Evolutionary conservation across 495 filamentous ascomycete genomes (phyloP).

Genomic region (Thozetella sp.): DNA sequence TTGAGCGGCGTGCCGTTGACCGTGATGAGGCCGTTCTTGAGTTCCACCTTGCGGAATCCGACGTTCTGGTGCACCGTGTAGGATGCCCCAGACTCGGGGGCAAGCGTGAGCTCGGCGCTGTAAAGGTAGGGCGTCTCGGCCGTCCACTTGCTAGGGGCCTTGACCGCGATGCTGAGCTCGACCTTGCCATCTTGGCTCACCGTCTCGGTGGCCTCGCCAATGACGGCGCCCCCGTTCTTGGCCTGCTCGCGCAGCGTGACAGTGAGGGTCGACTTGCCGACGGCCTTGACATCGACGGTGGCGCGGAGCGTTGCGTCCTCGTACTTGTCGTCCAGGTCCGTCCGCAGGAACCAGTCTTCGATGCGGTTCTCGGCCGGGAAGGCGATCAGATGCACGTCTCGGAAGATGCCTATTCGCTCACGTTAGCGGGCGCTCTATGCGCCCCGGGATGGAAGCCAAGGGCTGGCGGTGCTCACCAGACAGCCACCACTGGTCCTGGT

Average conservation of each 20-base stretch:
- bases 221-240: conserved; percentile 11
- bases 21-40: conserved; percentile 55
- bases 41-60: conserved; percentile 62
- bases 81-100: neutral
- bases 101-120: conserved; percentile 37
- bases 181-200: conserved; percentile 11
- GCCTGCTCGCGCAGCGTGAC: conserved; percentile 33
- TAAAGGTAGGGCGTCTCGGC: conserved; percentile 67
- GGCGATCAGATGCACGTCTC: conserved; percentile 63
- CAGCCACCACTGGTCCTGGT: conserved; percentile 63
- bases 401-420: conserved; percentile 53
- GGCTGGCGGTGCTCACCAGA: conserved; percentile 50
- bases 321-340: conserved; percentile 57
- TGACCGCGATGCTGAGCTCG: conserved; percentile 39
- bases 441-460: neutral
- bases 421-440: neutral
- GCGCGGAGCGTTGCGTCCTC: conserved; percentile 52
- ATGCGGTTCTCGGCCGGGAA: conserved; percentile 54
- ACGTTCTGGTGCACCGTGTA: conserved; percentile 28
- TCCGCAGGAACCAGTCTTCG: conserved; percentile 59
- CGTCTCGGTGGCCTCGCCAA: conserved; percentile 13
- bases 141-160: conserved; percentile 61
- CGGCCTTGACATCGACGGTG: conserved; percentile 36
- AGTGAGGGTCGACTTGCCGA: conserved; percentile 23
- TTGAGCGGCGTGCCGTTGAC: conserved; percentile 61